Percentiles rank a stretch among this genome's conserved stretches.
These are phyloP conservation scores for Bipolaris gigantea DNA, from an alignment of 2,329 filamentous ascomycete species.

Conservation along the genomic window DNA sequence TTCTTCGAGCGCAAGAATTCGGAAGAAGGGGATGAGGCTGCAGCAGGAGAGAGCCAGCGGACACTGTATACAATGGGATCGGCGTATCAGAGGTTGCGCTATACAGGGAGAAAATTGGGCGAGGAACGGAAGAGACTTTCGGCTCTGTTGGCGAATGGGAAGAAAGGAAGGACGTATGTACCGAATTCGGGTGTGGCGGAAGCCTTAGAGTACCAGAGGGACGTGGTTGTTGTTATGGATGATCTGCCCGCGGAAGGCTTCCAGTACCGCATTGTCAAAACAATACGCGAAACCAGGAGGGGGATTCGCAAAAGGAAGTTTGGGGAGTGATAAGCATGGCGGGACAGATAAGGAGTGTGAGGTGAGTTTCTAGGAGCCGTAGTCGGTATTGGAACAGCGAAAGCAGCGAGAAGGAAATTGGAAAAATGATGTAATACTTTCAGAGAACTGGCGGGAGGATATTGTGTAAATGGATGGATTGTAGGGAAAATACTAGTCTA, in stretches of 20 bases:
- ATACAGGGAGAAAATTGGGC: neutral
- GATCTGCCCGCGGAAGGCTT: neutral
- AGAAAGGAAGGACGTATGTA: constrained; percentile 5
- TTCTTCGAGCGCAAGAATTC: neutral
- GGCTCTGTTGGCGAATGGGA: neutral
- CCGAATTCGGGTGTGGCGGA: constrained; percentile 13
- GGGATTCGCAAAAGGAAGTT: too few relatives aligned
- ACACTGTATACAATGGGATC: neutral
- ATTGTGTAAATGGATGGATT: too few relatives aligned
- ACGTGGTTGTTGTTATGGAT: constrained; percentile 4
- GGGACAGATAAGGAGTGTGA: too few relatives aligned
- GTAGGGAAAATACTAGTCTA: too few relatives aligned
- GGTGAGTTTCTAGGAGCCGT: too few relatives aligned
- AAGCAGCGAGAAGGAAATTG: too few relatives aligned
- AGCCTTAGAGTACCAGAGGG: constrained; percentile 3
- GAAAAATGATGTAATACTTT: too few relatives aligned
- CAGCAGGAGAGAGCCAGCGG: neutral
- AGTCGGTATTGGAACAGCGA: too few relatives aligned
- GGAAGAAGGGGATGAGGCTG: neutral
- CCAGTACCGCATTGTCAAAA: neutral
- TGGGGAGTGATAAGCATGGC: too few relatives aligned
- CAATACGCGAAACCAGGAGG: too few relatives aligned
- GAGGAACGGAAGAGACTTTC: neutral
- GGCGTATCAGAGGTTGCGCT: neutral
- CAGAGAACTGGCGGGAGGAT: too few relatives aligned